Conservation (phyloP, 1,139 yeast species). For the Blastobotrys aristatus region DNA sequence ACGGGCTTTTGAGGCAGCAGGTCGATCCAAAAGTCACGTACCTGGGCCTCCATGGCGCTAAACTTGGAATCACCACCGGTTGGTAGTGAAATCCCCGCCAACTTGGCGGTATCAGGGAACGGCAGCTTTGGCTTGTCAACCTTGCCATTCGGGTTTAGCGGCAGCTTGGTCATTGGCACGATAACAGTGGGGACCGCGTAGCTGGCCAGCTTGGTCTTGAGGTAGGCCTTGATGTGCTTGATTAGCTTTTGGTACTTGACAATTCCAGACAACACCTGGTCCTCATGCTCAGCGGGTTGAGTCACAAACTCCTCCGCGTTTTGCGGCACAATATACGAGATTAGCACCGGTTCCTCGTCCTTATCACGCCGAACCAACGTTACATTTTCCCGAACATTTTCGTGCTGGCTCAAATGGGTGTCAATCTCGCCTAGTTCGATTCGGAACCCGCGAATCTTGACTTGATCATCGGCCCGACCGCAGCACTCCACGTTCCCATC, state of each 20-base stretch:
- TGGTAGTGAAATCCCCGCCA: slow-evolving; percentile 58
- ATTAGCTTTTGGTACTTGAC: slow-evolving; percentile 71
- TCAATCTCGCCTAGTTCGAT: slow-evolving; percentile 98
- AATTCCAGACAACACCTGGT: slow-evolving; percentile 62
- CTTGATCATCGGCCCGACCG: slow-evolving; percentile 99
- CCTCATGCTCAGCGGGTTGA: slow-evolving; percentile 47
- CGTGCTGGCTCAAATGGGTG: slow-evolving; percentile 91
- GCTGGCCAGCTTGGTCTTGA: slow-evolving; percentile 83
- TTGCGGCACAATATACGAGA: slow-evolving; percentile 89
- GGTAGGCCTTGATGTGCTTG: slow-evolving; percentile 71
- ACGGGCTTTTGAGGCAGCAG: slow-evolving; percentile 85
- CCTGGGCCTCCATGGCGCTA: slow-evolving; percentile 57
- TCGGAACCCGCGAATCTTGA: slow-evolving; percentile 96
- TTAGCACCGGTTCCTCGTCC: slow-evolving; percentile 85
- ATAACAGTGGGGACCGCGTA: slow-evolving; percentile 92
- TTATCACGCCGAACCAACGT: slow-evolving; percentile 91
- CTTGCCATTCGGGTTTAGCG: slow-evolving; percentile 96
- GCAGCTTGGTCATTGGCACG: slow-evolving; percentile 80
- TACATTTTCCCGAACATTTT: slow-evolving; percentile 82
- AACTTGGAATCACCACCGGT: slow-evolving; percentile 34
- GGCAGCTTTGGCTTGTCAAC: slow-evolving; percentile 97
- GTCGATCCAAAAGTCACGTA: slow-evolving; percentile 78
- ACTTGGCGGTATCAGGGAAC: slow-evolving; percentile 86
- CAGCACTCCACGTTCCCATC: slow-evolving; percentile 98
- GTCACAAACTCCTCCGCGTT: slow-evolving; percentile 42